Base-by-base conservation (phyloP, 148 eudicot species). In the Linanthus parryae region DNA sequence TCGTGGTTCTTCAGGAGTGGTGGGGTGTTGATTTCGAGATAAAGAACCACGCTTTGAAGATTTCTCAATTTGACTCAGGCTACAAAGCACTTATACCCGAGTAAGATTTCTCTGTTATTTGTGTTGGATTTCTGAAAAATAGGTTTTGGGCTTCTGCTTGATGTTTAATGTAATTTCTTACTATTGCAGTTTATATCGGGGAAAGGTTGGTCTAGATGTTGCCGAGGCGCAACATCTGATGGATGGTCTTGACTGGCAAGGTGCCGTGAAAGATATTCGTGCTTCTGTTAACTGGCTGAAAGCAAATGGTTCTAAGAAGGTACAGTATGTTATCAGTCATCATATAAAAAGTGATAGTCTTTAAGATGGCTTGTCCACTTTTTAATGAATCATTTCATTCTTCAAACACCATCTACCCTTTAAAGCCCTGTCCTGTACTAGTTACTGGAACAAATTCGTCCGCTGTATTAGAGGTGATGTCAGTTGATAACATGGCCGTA, bases 1-100 rank as follows among this genome's bases (percentile, higher is more conserved):
- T 90, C 23, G 97, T 90, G 57, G 97, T 90, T 68, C 73, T 90
- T 52, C 97, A 85, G 63, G 97, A 90, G 69, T 90, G 95, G 95
- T 90, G 97, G 97, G 97, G 97, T 50, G 88, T 85, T 62, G 97
- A 90, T 48, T 85, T 57, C 64, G 95, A 90, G 72, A 69, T 90
- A 50, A 85, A 80, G 75, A 90, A 90, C 57, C 92, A 85, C 61
- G 95, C 92, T 30, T 39, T 67, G 22, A 77, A 79, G 59, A 84
- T 88, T 53, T 77, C 97, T 59, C 67, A 77, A 80, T 70, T 88
- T 44, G 80, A 70, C 55, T 66, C 77, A 8, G 94, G 94, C 31
- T 84, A 72, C 45, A 79, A 76, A 62, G 76, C 94, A 37, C 82
- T 88, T 51, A 82, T 88, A 43, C 97, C 97, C 0, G 90, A 84